Base-by-base conservation (phyloP, 805 yeast genomes). In the Wickerhamiella sergipiensis region DNA sequence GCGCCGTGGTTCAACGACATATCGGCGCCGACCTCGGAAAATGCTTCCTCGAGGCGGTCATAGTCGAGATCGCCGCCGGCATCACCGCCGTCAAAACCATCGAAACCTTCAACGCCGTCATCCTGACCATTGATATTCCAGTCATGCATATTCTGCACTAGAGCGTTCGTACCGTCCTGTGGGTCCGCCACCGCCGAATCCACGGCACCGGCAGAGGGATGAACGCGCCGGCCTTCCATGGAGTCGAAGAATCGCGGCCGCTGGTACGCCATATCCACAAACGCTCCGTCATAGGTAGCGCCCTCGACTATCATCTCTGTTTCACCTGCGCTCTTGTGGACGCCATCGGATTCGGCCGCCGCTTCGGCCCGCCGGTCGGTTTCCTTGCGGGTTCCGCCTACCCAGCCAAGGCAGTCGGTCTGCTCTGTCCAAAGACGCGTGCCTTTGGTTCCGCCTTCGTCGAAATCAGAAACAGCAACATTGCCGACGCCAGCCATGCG, bases 391-490 rank as follows among this genome's bases (percentile, higher is more conserved):
- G 38, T 23, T 2, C 69, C 43, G 57, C 58, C 45, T 56, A 49
- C 13, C 86, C 89, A 52, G 77, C 72, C 45, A 85, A 77, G 8
- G 81, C 75, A 29, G 77, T 73, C 79, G 92, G 78, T 52, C 85
- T 80, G 47, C 68, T 65, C 50, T 69, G 71, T 66, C 67, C 68
- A 64, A 66, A 61, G 63, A 75, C 59, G 62, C 79, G 51, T 62
- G 2, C 69, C 68, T 8, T 61, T 65, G 13, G 69, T 67, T 5
- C 73, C 74, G 15, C 73, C 72, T 48, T 70, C 72, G 51, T 71
- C 74, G 52, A 71, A 71, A 47, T 71, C 74, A 2, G 73, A 70
- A n/a, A 24, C 6, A 8, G 21, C 24, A 18, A 10, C 23, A 12
- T 3, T 3, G 2, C 21, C 13, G 6, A 40, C 9, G 13, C 47